Base-by-base conservation (phyloP, 1,139 yeast genomes). In the Yamadazyma songkhlaensis region DNA sequence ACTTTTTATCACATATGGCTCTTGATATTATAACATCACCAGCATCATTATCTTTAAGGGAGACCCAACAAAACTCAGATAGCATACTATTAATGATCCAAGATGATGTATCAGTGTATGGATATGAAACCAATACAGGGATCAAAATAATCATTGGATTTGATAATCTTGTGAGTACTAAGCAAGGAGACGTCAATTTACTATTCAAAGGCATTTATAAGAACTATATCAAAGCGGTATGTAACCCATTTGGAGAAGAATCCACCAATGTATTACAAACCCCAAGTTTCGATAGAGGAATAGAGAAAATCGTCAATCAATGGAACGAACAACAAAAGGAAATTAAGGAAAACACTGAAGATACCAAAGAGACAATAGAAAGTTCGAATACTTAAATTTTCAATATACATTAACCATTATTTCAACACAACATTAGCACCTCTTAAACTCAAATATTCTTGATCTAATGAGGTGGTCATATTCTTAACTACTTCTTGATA, bases 401-500 rank as follows among this genome's bases (percentile, higher is more conserved):
- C n/a, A n/a, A 15, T 28, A 28, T 28, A 28, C 30, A 15, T 17
- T 17, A 17, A 17, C 8, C 20, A 17, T 77, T 51, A 70, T 53
- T 70, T 82, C 56, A 90, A 70, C 7, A 90, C 79, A 15, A 90
- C 90, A 55, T 89, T 85, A 29, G 96, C 97, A 33, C 88, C 89
- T 49, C 98, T 73, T 46, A 92, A 67, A 49, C 86, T 85, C 54
- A 92, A 69, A 57, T 89, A 92, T 58, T 88, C 95, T 61, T 92
- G 97, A 61, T 92, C 97, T 13, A 85, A 87, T 21, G 97, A 96
- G 1, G 95, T 85, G 1, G 90, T 83, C 80, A 92, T 78, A 44
- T 79, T 78, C 56, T 81, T 81, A 42, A 85, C 77, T 20, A 88
- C 85, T 42, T 82, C 75, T 40, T 82, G 85, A 59, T 79, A 92